Evolutionary conservation across 805 yeast species (phyloP), one percentile per base, ranked within the genome.

Genomic region (Ogataea degrootiae): DNA sequence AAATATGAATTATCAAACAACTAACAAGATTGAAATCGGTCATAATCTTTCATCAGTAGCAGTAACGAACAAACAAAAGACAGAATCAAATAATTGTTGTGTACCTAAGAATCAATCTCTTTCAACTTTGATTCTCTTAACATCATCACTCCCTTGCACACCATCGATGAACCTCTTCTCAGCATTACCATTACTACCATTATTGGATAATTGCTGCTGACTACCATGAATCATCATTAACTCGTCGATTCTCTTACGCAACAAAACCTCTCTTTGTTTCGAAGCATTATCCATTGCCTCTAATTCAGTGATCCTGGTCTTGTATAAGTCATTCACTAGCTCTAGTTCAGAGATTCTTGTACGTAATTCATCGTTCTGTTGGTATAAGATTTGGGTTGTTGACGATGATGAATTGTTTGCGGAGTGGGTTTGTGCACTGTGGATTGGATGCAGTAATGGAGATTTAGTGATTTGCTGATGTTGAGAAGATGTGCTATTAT

Each of bases 341-440:
- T 92, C 98, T 51, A 92, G 75, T 63, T 92, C 98, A 12, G 86
- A 80, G 21, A 91, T 87, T 49, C 95, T 74, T 0, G 96, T 87
- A 53, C 80, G 79, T 52, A 91, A 68, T 45, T 66, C 70, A 29
- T 63, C 63, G 36, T 50, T 45, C 21, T 47, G 42, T 9, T 31
- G 16, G 53, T 47, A 22, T 41, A 34, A n/a, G 31, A 9, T 26
- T 26, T 26, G 31, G 12, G 9, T 26, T 6, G 31, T 26, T 26
- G 55, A 45, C 7, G 34, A 4, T 35, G 44, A 35, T 5, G 58
- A 49, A 39, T 49, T 44, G 34, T 26, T 26, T 9, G 31, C 9
- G 9, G 31, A 6, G 31, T 26, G 31, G 31, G 12, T 26, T 26
- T 8, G 31, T 26, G 31, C 31, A 26, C 12, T 26, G 11, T 26